Base-by-base conservation (phyloP, 2,329 filamentous ascomycete genomes). In the Hypoxylon sp. region DNA sequence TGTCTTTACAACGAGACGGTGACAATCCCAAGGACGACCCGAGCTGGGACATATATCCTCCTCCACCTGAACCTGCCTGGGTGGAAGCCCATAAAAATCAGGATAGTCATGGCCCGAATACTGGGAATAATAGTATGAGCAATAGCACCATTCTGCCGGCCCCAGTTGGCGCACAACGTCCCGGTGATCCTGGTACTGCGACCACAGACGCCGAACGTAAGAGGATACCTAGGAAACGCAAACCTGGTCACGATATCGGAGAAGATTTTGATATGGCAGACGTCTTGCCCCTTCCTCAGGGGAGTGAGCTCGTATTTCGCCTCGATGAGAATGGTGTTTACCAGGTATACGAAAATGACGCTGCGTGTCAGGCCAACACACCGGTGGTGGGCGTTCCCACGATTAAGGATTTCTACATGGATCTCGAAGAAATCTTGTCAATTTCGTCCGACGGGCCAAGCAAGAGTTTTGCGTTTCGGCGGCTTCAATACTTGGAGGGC, bases 381-480 rank as follows among this genome's bases (percentile, higher is more conserved):
- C 94, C 95, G 0, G 88, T 94, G 14, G 87, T 97, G 53, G 85
- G 89, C 49, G 92, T 98, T n/a, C 96, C 96, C 0, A 97, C 93
- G 4, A 89, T 98, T 75, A 89, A 94, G 75, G 95, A 99, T 75
- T 99, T 94, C 76, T 99, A 98, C 79, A 92, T 97, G 84, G 95
- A 98, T 76, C 83, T 99, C 25, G 96, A 99, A 76, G 86, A 90
- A 21, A 91, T 98, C 63, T 85, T 97, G 57, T 90, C 91, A 64
- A 89, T 97, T n/a, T 97, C 94, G 0, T 97, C 94, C 0, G 95
- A 99, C 76, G 96, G 96, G 0, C 96, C 96, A 0, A 95, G 91
- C 80, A 99, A 99, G 82, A 98, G 94, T 76, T 98, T 98, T 80
- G 95, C 96, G 1, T 99, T 97, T 79, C 91, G 95, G 60, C 90